Evolutionary conservation across 345 rosid genomes (phyloP), one percentile per base, ranked within the genome.

Genomic region (Syzygium grande): DNA sequence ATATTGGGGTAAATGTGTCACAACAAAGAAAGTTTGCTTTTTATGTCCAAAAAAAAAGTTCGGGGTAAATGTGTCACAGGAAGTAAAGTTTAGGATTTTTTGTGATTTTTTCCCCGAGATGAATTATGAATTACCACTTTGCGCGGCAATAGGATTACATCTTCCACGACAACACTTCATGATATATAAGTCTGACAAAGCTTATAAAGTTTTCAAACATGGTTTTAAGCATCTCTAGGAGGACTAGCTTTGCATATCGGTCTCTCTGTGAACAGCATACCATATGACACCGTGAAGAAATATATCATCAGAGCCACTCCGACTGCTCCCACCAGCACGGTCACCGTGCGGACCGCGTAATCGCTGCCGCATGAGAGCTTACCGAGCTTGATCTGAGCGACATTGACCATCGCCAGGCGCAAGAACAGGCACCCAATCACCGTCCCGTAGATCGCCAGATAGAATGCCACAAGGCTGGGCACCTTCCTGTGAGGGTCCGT

Each of bases 301-400:
- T 88, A 88, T 27, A 11, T 49, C 59, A 7, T 56, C 34, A 86
- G 86, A 27, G 86, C 86, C 46, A 56, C 61, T 84, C 61, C 61
- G 63, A 84, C 58, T 27, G 25, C 61, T 52, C 58, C 80, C 58
- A 49, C 43, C 21, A 84, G 68, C 54, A 88, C 53, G 51, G 68
- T 7, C 17, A 84, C 86, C 3, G 89, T 88, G 58, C 23, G 29
- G 65, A 88, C 16, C 1, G 89, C 6, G 27, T 88, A 51, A 3
- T 4, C 56, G 65, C 89, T 88, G 7, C 49, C 21, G 61, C 89
- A 88, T 11, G 89, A 59, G 63, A 88, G 1, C 79, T 85, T 59
- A 30, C 89, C 89, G 49, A 88, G 86, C 86, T 88, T 88, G 59
- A 88, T 51, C 52, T 88, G 89, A 34, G 84, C 80, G 15, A 88